Evolutionary conservation across 23 red algal genomes (phyloP), one percentile per base, ranked within the genome.

Genomic region (Porphyridium purpureum): DNA sequence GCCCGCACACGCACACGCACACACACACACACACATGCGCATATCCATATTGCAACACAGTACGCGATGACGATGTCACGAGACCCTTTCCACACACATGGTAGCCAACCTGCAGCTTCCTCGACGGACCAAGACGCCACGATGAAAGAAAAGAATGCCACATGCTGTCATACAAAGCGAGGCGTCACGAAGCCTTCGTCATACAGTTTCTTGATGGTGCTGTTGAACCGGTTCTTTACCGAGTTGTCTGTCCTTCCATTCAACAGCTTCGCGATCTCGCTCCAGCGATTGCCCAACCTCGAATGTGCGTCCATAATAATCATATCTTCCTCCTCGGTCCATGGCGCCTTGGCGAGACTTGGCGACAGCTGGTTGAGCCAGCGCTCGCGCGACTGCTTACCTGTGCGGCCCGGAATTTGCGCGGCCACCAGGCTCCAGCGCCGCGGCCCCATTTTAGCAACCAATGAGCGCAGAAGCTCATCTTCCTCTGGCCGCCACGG

Each of bases 181-280:
- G n/a, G n/a, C n/a, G n/a, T n/a, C n/a, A n/a, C n/a, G n/a, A n/a
- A n/a, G n/a, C n/a, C n/a, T n/a, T n/a, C n/a, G n/a, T n/a, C n/a
- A n/a, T n/a, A n/a, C n/a, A n/a, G n/a, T n/a, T n/a, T n/a, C n/a
- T n/a, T n/a, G n/a, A 90, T 78, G 8, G 74, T 93, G 17, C 66
- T 68, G 23, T 93, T 93, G 57, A 76, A 93, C 23, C 74, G 85
- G 49, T 93, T 93, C 66, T 93, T 93, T 26, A 79, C 75, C 0
- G 74, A 68, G 30, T 93, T 93, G 41, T 93, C 85, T 0, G 65
- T 80, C 19, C 85, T 40, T 3, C 85, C 85, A 29, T 76, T 52
- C 24, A 93, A 54, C 23, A 63, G 40, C 35, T 65, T 74, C 31
- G 75, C 75, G 15, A 93, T 76, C 31, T 74, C 44, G 0, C 55